Conservation (phyloP, 179 eudicot species). For the Silene noctiflora region DNA sequence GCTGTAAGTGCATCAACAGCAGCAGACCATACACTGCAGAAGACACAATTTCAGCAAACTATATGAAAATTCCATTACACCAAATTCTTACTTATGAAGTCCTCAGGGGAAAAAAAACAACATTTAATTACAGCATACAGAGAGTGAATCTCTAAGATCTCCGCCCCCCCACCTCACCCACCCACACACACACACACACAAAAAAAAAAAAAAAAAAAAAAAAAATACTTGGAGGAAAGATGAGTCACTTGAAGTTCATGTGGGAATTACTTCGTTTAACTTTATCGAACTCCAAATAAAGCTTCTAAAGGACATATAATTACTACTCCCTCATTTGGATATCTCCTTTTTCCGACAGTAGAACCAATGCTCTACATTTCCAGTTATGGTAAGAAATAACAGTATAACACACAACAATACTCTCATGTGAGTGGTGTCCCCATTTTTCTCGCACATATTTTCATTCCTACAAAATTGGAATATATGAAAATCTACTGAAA, state of each 20-base stretch:
- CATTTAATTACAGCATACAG: neutral
- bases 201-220: no score
- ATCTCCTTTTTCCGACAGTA: neutral
- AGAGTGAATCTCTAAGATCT: neutral
- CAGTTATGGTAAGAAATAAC: neutral
- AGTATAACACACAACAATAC: constrained; percentile 4
- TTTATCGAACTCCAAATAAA: neutral
- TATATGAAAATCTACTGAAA: neutral
- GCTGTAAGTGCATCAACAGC: constrained; percentile 90
- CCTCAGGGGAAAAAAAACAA: neutral
- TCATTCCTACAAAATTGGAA: neutral
- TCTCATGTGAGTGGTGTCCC: neutral
- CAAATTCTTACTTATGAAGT: neutral
- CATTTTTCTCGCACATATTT: neutral
- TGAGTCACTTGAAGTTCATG: neutral
- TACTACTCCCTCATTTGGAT: neutral
- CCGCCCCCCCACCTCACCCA: no score
- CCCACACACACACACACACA: no score
- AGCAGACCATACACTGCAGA: constrained; percentile 76
- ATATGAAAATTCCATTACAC: constrained; percentile 10
- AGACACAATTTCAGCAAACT: constrained; percentile 15
- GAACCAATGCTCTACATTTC: neutral
- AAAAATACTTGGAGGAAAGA: neutral
- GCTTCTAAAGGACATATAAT: neutral
- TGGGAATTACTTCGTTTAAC: neutral